A percentile compares a stretch with the other conserved stretches of the same genome.
Evolutionary conservation across 768 basidiomycete genomes (phyloP).

Genomic region (Kwoniella sp.): DNA sequence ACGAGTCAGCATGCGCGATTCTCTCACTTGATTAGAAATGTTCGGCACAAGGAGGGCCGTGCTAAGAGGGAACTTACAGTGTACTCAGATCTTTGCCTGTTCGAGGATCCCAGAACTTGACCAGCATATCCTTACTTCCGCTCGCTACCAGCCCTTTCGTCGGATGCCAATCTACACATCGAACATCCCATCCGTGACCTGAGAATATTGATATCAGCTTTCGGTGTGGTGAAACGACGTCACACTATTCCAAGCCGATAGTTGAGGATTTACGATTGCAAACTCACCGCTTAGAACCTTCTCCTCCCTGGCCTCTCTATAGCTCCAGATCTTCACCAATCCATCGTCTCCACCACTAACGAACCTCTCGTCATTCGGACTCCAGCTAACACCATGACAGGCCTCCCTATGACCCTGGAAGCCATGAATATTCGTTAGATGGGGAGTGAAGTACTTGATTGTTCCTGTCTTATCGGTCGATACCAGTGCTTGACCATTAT

Average conservation of each 20-base stretch:
- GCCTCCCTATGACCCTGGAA: constrained; percentile 95
- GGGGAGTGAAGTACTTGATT: constrained; percentile 98
- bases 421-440: constrained; percentile 96
- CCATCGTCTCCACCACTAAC: constrained; percentile 96
- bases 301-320: constrained; percentile 87
- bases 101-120: constrained; percentile 99
- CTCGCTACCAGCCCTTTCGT: constrained; percentile 92
- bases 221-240: not conserved
- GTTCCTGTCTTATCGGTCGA: constrained; percentile 90
- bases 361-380: constrained; percentile 86
- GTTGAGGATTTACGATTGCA: too few relatives aligned
- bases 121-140: constrained; percentile 95
- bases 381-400: constrained; percentile 86
- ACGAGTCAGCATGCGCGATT: constrained; percentile 18
- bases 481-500: constrained; percentile 88
- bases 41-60: too few relatives aligned
- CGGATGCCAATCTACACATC: constrained; percentile 98
- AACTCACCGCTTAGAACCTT: constrained; percentile 74
- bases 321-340: constrained; percentile 91
- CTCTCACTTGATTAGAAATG: too few relatives aligned
- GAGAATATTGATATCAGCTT: not conserved
- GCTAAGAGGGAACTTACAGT: constrained; percentile 66
- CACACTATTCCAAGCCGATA: too few relatives aligned
- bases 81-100: constrained; percentile 88
- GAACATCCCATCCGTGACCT: constrained; percentile 99